Conservation (phyloP, 2,329 filamentous ascomycete species). For the Thermomyces lanuginosus region DNA sequence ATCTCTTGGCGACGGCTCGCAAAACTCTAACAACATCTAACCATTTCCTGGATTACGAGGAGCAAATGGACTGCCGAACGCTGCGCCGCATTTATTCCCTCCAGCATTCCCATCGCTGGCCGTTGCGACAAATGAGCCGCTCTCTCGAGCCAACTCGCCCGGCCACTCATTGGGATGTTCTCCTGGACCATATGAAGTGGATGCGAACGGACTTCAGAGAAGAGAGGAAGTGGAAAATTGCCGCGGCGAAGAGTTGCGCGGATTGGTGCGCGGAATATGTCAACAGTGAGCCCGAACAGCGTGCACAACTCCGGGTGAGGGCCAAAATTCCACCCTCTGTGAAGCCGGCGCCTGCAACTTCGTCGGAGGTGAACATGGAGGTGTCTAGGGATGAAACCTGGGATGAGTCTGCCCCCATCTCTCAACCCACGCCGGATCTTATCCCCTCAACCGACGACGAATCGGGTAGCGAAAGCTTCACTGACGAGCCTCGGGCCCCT, state of each 20-base stretch:
- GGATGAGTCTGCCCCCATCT: slow-evolving; percentile 16
- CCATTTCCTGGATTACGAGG: slow-evolving; percentile 64
- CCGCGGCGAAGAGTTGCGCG: slow-evolving; percentile 63
- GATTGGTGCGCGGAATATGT: slow-evolving; percentile 74
- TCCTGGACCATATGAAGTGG: slow-evolving; percentile 90
- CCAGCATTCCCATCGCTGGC: slow-evolving; percentile 86
- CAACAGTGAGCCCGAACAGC: slow-evolving; percentile 45
- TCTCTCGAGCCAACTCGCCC: slow-evolving; percentile 64
- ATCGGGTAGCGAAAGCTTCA: slow-evolving; percentile 32
- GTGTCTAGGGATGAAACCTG: slow-evolving; percentile 20
- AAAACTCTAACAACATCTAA: slow-evolving; percentile 83
- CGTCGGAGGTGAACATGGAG: slow-evolving; percentile 11
- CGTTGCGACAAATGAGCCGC: slow-evolving; percentile 72
- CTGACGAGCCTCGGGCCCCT: slow-evolving; percentile 30
- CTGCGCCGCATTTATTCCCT: slow-evolving; percentile 75
- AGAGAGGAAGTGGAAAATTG: slow-evolving; percentile 84
- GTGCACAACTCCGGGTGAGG: slow-evolving; percentile 50
- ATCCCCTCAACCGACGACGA: slow-evolving; percentile 49
- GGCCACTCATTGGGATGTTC: slow-evolving; percentile 65
- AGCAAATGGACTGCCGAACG: slow-evolving; percentile 75
- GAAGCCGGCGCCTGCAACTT: slow-evolving; percentile 12
- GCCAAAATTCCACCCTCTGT: slow-evolving; percentile 21
- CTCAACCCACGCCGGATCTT: slow-evolving; percentile 50
- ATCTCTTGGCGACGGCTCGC: slow-evolving; percentile 63
- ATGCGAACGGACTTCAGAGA: slow-evolving; percentile 93